Base-by-base conservation (phyloP, 805 yeast species). In the Candida quercuum region DNA sequence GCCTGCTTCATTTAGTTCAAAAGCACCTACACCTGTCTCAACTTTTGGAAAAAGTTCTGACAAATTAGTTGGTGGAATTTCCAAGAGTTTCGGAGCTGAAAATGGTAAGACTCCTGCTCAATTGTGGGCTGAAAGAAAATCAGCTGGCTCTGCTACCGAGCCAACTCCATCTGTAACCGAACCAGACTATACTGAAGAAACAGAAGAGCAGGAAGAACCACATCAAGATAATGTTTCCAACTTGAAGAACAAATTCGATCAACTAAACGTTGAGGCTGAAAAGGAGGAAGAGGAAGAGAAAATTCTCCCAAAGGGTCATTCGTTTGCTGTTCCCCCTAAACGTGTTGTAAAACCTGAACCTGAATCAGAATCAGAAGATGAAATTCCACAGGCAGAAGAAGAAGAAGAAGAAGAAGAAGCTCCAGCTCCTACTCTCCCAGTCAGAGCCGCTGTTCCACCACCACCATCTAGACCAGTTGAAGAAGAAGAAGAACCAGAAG, bases 21-120 rank as follows among this genome's bases (percentile, higher is more conserved):
- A 48, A 43, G 45, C 54, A 1, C 57, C 58, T 17, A 34, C 39
- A 3, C 57, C 58, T 28, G 33, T 34, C n/a, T 35, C 46, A 12
- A 36, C 54, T 20, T 28, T 47, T n/a, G 38, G 37, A 14, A 30
- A 37, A n/a, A 46, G 51, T 32, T 50, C 54, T 26, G 65, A 62
- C 28, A 69, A 72, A 42, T 61, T 71, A 4, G 71, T 72, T 32
- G 77, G 79, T 37, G 91, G 86, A 28, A 63, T 78, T 35, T 69
- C 76, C 21, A 70, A 76, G 56, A 61, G 62, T 49, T 81, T 74
- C 57, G 93, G 75, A 44, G 64, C 81, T 37, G 74, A 74, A 43
- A 74, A 71, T 43, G 96, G 95, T 43, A 85, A 86, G 61, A 84
- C 95, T 7, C 96, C 97, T 18, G 96, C 96, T 21, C 96, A 88